Percentiles rank a stretch among this genome's conserved stretches.
Conservation (phyloP, 176 grass and related monocot genomes). For the Juncus inflexus region DNA sequence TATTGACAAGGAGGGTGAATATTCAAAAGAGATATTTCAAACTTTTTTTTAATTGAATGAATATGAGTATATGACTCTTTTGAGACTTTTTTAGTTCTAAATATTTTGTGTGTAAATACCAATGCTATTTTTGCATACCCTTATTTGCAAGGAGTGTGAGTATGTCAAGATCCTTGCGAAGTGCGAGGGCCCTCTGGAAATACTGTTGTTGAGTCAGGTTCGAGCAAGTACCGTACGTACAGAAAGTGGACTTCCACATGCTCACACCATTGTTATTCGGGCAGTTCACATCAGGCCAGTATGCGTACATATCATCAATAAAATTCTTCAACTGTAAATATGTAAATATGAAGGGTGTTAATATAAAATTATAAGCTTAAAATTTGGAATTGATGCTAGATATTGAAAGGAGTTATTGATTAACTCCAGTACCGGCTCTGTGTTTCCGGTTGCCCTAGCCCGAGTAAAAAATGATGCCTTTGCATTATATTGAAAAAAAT, state of each 20-base stretch:
- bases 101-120: background rate
- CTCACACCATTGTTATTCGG: conserved; percentile 24
- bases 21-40: too few species aligned
- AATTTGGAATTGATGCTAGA: too few species aligned
- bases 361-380: background rate
- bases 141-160: background rate
- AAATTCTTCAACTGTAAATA: conserved; percentile 18
- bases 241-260: conserved; percentile 21
- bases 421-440: too few species aligned
- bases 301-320: conserved; percentile 13
- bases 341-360: conserved; percentile 10
- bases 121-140: conserved; percentile 3
- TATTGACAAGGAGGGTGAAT: too few species aligned
- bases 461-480: too few species aligned
- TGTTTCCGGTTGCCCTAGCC: too few species aligned
- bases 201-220: conserved; percentile 7
- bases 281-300: conserved; percentile 26
- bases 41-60: too few species aligned
- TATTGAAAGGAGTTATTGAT: too few species aligned
- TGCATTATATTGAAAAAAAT: too few species aligned
- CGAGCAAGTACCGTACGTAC: conserved; percentile 29
- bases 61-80: too few species aligned
- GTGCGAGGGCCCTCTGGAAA: conserved; percentile 10
- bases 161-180: conserved; percentile 4
- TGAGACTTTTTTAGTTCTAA: too few species aligned